Conservation (phyloP, 768 basidiomycete genomes). For the Suillus occidentalis region DNA sequence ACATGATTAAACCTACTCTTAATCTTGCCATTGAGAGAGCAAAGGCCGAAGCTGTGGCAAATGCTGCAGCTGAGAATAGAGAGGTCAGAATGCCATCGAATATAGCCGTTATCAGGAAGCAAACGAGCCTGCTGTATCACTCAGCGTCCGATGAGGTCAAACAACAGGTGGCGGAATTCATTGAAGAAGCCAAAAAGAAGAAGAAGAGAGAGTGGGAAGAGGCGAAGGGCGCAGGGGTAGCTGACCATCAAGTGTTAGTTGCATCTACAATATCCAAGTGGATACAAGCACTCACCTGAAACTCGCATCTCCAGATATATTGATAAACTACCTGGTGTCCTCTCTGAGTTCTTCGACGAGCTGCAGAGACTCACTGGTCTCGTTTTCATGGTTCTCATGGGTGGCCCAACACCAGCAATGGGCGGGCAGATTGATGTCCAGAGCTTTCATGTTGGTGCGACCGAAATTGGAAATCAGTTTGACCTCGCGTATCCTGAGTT, state of each 20-base stretch:
- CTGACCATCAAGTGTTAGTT: neutral
- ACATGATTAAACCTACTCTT: neutral
- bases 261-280: neutral
- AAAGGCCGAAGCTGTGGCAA: neutral
- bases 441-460: neutral
- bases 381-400: neutral
- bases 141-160: neutral
- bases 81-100: neutral
- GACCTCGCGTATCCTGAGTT: neutral
- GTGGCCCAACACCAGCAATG: neutral
- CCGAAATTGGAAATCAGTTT: neutral
- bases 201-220: neutral
- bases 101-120: neutral
- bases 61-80: neutral
- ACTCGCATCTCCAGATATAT: neutral
- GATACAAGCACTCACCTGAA: neutral
- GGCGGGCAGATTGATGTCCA: neutral
- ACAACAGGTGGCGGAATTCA: neutral
- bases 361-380: neutral
- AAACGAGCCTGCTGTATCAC: neutral
- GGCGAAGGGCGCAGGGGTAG: neutral
- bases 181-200: neutral
- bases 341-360: neutral
- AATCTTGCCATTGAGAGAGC: neutral
- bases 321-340: neutral